These are phyloP conservation scores for Boletus eberwhitei DNA, from an alignment of 768 basidiomycete genomes.

Conservation along the genomic window DNA sequence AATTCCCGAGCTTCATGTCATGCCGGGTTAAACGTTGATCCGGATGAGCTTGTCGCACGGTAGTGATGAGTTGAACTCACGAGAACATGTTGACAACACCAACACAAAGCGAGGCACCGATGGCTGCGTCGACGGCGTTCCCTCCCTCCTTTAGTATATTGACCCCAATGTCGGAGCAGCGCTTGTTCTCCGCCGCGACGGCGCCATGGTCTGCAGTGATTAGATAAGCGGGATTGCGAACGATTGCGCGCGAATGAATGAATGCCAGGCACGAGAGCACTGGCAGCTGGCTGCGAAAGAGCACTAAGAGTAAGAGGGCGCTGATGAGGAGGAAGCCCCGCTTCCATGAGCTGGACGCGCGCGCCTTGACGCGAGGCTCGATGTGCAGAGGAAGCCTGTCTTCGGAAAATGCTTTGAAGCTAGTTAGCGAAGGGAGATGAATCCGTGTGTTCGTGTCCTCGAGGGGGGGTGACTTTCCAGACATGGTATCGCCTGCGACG, in stretches of 20 bases:
- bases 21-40: background rate
- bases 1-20: slow-evolving; percentile 59
- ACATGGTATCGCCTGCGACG: slow-evolving; percentile 3
- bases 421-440: background rate
- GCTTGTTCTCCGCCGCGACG: slow-evolving; percentile 83
- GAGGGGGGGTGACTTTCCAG: background rate
- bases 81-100: slow-evolving; percentile 92
- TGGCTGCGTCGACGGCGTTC: slow-evolving; percentile 86
- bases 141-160: slow-evolving; percentile 75
- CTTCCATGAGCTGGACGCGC: slow-evolving; percentile 9
- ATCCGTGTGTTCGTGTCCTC: background rate
- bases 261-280: background rate
- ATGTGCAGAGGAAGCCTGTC: slow-evolving; percentile 22
- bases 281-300: slow-evolving; percentile 1
- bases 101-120: slow-evolving; percentile 73
- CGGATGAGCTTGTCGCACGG: background rate
- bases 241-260: background rate
- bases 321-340: slow-evolving; percentile 5
- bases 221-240: slow-evolving; percentile 54
- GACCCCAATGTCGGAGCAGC: slow-evolving; percentile 85
- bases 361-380: background rate
- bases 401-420: background rate
- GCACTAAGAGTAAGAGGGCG: slow-evolving; percentile 13
- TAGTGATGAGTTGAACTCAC: slow-evolving; percentile 38
- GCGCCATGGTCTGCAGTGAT: slow-evolving; percentile 71